Percentiles rank a stretch among this genome's conserved stretches.
These are phyloP conservation scores for Yamadazyma membranifaciens DNA, from an alignment of 1,139 yeast genomes.

Conservation along the genomic window DNA sequence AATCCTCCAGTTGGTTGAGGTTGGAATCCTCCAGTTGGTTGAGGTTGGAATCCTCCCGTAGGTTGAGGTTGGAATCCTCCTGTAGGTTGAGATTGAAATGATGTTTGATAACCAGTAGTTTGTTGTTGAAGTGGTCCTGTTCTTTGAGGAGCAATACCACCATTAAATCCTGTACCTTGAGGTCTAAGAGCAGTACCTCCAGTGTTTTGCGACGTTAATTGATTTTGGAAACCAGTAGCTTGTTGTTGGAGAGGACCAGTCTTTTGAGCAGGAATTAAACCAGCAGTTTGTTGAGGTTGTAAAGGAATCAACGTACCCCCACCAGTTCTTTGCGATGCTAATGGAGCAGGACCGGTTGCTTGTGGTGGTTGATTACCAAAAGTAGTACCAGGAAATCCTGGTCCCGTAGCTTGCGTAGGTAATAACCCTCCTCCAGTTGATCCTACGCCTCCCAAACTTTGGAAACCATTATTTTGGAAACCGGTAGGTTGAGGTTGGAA, in stretches of 20 bases:
- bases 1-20: slow-evolving; percentile 44
- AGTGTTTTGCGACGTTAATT: slow-evolving; percentile 14
- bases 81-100: slow-evolving; percentile 40
- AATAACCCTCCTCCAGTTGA: no score
- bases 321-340: slow-evolving; percentile 42
- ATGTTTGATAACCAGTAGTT: slow-evolving; percentile 30
- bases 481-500: slow-evolving; percentile 35
- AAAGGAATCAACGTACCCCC: slow-evolving; percentile 44
- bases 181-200: slow-evolving; percentile 15
- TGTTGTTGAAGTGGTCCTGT: slow-evolving; percentile 25
- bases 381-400: slow-evolving; percentile 4
- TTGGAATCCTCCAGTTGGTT: slow-evolving; percentile 28
- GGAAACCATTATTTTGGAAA: slow-evolving; percentile 7
- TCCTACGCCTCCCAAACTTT: neutral
- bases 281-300: slow-evolving; percentile 50
- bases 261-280: slow-evolving; percentile 44
- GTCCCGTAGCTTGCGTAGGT: slow-evolving; percentile 8
- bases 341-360: slow-evolving; percentile 14
- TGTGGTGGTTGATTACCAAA: slow-evolving; percentile 1
- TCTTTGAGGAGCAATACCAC: slow-evolving; percentile 36
- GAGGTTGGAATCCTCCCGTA: slow-evolving; percentile 35
- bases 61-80: slow-evolving; percentile 37
- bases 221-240: slow-evolving; percentile 40
- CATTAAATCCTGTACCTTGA: slow-evolving; percentile 27
- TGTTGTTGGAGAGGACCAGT: slow-evolving; percentile 30